These are phyloP conservation scores for Cercophora newfieldiana DNA, from an alignment of 495 filamentous ascomycete genomes.

Conservation along the genomic window DNA sequence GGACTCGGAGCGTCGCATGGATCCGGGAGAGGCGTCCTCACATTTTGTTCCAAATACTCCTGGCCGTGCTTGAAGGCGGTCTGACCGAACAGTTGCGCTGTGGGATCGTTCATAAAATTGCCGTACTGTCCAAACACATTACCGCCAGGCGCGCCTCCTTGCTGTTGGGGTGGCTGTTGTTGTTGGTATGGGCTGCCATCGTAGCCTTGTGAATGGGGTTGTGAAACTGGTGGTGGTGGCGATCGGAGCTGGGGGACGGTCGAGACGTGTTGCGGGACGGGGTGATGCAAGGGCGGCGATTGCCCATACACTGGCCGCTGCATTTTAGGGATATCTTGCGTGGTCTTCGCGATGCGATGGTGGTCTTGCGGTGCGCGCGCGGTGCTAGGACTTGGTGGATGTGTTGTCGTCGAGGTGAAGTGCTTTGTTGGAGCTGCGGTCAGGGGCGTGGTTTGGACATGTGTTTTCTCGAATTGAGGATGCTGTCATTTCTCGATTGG, in stretches of 20 bases:
- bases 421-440: not conserved
- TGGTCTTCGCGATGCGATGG: not conserved
- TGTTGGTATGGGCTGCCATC: slow-evolving; percentile 80
- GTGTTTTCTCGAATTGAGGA: slow-evolving; percentile 39
- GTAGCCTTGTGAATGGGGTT: slow-evolving; percentile 64
- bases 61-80: slow-evolving; percentile 84
- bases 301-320: slow-evolving; percentile 81
- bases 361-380: not conserved
- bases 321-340: slow-evolving; percentile 53
- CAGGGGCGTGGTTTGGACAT: slow-evolving; percentile 31
- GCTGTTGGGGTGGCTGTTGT: slow-evolving; percentile 43
- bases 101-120: slow-evolving; percentile 90
- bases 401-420: not conserved
- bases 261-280: slow-evolving; percentile 96
- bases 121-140: slow-evolving; percentile 73
- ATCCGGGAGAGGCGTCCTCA: slow-evolving; percentile 38
- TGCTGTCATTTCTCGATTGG: slow-evolving; percentile 30
- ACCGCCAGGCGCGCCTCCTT: slow-evolving; percentile 37
- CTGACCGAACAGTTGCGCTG: slow-evolving; percentile 95
- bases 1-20: not conserved
- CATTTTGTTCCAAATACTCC: slow-evolving; percentile 92
- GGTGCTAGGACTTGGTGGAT: not conserved
- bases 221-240: slow-evolving; percentile 78
- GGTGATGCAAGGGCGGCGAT: slow-evolving; percentile 96
- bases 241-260: slow-evolving; percentile 98